Conservation (phyloP, 257 asterid species). For the Nicotiana otophora region DNA sequence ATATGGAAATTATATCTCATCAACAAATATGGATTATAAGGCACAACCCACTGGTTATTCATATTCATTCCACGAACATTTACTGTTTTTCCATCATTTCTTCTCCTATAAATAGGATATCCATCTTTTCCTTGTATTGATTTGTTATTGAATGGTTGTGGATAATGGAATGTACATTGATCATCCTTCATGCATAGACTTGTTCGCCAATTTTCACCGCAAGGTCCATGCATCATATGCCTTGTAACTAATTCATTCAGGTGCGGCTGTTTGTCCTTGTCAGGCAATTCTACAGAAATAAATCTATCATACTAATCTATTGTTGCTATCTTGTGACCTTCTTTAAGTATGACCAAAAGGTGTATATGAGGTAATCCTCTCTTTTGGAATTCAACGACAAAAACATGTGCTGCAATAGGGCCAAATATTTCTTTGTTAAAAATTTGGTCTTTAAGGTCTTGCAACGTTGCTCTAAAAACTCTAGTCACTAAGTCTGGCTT, state of each 20-base stretch:
- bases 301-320: not conserved
- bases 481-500: not conserved
- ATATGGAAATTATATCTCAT: no score
- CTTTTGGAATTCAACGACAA: no score
- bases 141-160: not conserved
- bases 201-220: not conserved
- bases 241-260: not conserved
- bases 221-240: slow-evolving; percentile 11
- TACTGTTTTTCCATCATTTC: not conserved
- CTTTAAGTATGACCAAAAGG: not conserved
- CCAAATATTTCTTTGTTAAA: not conserved
- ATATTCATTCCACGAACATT: not conserved
- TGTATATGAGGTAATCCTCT: not conserved
- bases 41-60: slow-evolving; percentile 20
- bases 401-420: not conserved
- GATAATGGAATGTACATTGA: slow-evolving; percentile 1
- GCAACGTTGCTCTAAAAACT: not conserved
- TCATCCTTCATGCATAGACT: not conserved
- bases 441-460: not conserved
- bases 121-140: not conserved
- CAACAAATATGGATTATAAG: not conserved
- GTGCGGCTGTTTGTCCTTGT: not conserved
- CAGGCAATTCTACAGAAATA: no score
- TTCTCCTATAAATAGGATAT: not conserved
- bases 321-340: no score